These are phyloP conservation scores for Botrytis galanthina DNA, from an alignment of 2,329 filamentous ascomycete genomes.

Conservation along the genomic window DNA sequence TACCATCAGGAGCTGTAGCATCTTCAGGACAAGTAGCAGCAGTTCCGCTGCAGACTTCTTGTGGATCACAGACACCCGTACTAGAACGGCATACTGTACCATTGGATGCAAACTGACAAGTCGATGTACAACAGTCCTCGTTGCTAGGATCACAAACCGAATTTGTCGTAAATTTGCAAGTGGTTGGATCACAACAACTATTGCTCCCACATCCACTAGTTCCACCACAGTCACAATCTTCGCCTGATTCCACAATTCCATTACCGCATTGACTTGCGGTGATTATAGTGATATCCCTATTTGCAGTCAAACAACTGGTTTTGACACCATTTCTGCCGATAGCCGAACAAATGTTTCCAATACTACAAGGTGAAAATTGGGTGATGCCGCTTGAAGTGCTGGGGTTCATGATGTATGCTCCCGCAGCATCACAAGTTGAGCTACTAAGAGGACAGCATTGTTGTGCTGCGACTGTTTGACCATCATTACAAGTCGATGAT, in stretches of 20 bases:
- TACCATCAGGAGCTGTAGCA: conserved; percentile 64
- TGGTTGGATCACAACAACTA: conserved; percentile 77
- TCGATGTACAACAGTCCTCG: conserved; percentile 72
- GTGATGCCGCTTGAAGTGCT: conserved; percentile 72
- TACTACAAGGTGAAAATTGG: conserved; percentile 79
- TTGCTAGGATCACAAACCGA: conserved; percentile 80
- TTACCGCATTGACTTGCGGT: conserved; percentile 88
- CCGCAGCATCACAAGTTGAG: conserved; percentile 69
- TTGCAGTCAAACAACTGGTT: conserved; percentile 75
- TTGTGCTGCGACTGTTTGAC: conserved; percentile 56
- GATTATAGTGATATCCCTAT: conserved; percentile 78
- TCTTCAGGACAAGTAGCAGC: conserved; percentile 74
- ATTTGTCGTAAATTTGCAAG: conserved; percentile 73
- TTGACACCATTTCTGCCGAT: conserved; percentile 75
- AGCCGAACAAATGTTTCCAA: conserved; percentile 92
- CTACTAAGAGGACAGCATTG: conserved; percentile 78
- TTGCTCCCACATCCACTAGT: conserved; percentile 68
- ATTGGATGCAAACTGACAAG: conserved; percentile 65
- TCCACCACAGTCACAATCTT: conserved; percentile 95
- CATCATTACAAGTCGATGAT: conserved; percentile 60
- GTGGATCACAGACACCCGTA: conserved; percentile 78
- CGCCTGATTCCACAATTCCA: conserved; percentile 90
- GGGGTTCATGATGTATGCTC: conserved; percentile 94
- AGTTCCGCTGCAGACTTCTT: conserved; percentile 76
- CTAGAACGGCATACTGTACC: conserved; percentile 76